Evolutionary conservation across 1,284 basidiomycete species (phyloP), one percentile per base, ranked within the genome.

Genomic region (Ceratobasidium sp.): DNA sequence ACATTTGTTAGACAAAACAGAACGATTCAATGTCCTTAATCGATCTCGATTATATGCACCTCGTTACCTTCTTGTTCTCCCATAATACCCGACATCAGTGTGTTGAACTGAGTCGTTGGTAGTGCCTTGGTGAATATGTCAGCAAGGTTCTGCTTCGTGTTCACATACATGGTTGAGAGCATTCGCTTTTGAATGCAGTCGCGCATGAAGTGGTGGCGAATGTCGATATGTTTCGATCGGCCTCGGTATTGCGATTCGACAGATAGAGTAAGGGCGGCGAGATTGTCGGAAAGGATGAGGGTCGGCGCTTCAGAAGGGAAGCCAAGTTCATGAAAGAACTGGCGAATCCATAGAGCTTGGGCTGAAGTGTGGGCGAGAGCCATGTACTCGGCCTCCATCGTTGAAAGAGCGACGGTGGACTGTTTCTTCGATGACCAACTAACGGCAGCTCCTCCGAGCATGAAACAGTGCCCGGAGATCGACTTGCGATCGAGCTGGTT

Each of bases 11-110:
- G 33, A 33, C 33, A 33, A 33, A 33, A 33, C 33, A 4, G 4
- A 33, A 2, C 33, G 33, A 33, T 33, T 2, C 1, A 33, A 33
- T 33, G 33, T 33, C 33, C 33, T 33, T 33, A 33, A 33, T 33
- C 33, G 33, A 33, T 33, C 2, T 33, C 33, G 23, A 58, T 58
- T 3, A 58, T 58, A 10, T 58, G n/a, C 2, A 58, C 26, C 28
- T 33, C 61, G 6, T 18, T 15, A 18, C 39, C 95, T 89, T 97
- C 95, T 26, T 58, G 55, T 58, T 58, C 55, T 3, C 55, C 55
- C 55, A 58, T 58, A 58, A 58, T 7, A 10, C 55, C 15, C 23
- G 4, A 3, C 3, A 58, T 58, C 55, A 58, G 23, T n/a, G n/a
- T 20, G 23, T 58, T 20, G 23, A 58, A 58, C 55, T 58, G 55